Evolutionary conservation across 352 stramenopile genomes (phyloP), one percentile per base, ranked within the genome.

Genomic region (Globisporangium solare): DNA sequence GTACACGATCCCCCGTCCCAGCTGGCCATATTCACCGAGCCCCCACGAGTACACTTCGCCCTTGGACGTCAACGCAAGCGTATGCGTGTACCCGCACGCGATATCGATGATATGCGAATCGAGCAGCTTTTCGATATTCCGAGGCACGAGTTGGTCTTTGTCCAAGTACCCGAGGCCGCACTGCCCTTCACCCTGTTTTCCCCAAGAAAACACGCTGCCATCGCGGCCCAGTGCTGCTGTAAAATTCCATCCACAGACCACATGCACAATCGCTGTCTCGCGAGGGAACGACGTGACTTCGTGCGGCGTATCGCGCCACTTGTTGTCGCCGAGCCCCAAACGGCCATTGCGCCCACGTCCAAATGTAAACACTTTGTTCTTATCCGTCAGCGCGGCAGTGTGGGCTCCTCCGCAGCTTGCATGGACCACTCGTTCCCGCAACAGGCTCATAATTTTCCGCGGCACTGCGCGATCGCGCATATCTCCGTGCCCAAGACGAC

Each of bases 41-140:
- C 91, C 91, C 88, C 87, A 96, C 13, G 86, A 92, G 63, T 89
- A 96, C 17, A 97, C 61, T 41, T 96, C 83, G 5, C 87, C 86
- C 24, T 66, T 69, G 1, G 70, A 76, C 1, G 86, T 88, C 13
- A 97, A 60, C 14, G 87, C 87, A 15, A 96, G 50, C 0, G 85
- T 96, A 67, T 97, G 90, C 11, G 83, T 96, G 61, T 94, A 92
- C 17, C 88, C 88, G 46, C 79, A 94, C 8, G 81, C 80, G 31
- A 96, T 63, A 47, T 91, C 77, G 3, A 92, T 56, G n/a, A 86
- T 67, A 17, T 59, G 31, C 27, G 54, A 49, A 49, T 70, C 75
- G 6, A 55, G 51, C 1, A 88, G 66, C 31, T 73, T 77, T 18
- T 88, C 75, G 14, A 89, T 66, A 15, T 62, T 60, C 12, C 68